Evolutionary conservation across 305 asterid species (phyloP).

Genomic region (Lippia alba): DNA sequence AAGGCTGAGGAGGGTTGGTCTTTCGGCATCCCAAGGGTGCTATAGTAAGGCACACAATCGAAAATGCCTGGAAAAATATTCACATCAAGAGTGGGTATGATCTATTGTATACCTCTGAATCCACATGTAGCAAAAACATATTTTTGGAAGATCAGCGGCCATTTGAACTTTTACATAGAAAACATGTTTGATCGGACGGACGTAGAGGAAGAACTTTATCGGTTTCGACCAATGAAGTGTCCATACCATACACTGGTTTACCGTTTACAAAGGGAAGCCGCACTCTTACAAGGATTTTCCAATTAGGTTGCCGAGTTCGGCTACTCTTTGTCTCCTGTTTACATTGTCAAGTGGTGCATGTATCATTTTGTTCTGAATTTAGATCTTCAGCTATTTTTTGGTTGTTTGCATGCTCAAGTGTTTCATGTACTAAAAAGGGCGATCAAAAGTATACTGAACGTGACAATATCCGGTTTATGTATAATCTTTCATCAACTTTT

Average conservation of each 20-base stretch:
- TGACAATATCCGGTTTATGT: no score
- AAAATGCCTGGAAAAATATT: conserved; percentile 88
- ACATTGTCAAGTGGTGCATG: no score
- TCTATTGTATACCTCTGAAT: conserved; percentile 81
- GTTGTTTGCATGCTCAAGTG: no score
- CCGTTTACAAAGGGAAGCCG: conserved; percentile 72
- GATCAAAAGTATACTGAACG: no score
- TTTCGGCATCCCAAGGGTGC: conserved; percentile 99
- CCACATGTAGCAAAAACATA: conserved; percentile 96
- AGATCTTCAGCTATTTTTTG: no score
- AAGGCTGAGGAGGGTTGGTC: conserved; percentile 98
- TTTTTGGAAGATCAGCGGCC: conserved; percentile 98
- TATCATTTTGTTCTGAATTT: no score
- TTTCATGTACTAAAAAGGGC: no score
- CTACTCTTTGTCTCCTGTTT: background rate
- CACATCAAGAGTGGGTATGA: conserved; percentile 84
- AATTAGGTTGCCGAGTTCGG: conserved; percentile 96
- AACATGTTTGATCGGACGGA: conserved; percentile 95
- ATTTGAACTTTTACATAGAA: conserved; percentile 91
- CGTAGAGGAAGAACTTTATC: conserved; percentile 88
- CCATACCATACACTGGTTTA: conserved; percentile 92
- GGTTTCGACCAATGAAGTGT: conserved; percentile 98
- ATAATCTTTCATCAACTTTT: no score
- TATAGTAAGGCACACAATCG: conserved; percentile 79
- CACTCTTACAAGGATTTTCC: conserved; percentile 94